Base-by-base conservation (phyloP, 768 basidiomycete genomes). In the Boletus reticuloceps region DNA sequence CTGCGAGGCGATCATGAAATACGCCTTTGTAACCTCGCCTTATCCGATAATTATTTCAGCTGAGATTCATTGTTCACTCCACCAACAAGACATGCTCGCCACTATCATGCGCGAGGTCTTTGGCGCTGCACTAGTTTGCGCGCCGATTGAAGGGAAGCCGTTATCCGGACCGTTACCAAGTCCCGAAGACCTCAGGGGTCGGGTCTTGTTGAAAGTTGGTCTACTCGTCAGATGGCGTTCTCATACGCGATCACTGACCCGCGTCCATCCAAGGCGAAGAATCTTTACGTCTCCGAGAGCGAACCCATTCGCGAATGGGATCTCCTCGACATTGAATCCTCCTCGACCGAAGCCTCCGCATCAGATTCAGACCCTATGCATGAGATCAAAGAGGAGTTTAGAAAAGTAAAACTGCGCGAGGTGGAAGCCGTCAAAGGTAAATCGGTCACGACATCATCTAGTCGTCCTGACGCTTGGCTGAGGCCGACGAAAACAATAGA, bases 21-120 rank as follows among this genome's bases (percentile, higher is more conserved):
- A 98, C 66, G 94, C 88, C 0, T 98, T 98, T 65, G 83, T 89
- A 40, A 82, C 89, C 1, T 95, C 92, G 1, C 91, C 91, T 0
- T 97, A 94, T 64, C 95, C 95, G 1, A 77, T 98, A 66, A 84
- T 98, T 64, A 88, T 98, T 51, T 95, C 93, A 3, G 91, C 94
- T 13, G 95, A 98, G 73, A 81, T 95, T 1, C 94, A 96, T 65
- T 96, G 93, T 69, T 76, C 81, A 0, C 54, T 92, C 16, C 71
- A 77, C 27, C 91, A 94, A 67, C 95, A 98, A 68, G 88, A 89
- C 37, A 77, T 79, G 66, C 77, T 97, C 14, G 94, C 83, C 0
- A 64, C 77, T 3, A 92, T 95, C 64, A 83, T 98, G 83, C 71
- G 68, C 42, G 78, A 81, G 17, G 78, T 78, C 16, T 84, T 89